These are phyloP conservation scores for Pilobolus umbonatus DNA, from an alignment of 192 early-diverging fungal genomes.

Conservation along the genomic window DNA sequence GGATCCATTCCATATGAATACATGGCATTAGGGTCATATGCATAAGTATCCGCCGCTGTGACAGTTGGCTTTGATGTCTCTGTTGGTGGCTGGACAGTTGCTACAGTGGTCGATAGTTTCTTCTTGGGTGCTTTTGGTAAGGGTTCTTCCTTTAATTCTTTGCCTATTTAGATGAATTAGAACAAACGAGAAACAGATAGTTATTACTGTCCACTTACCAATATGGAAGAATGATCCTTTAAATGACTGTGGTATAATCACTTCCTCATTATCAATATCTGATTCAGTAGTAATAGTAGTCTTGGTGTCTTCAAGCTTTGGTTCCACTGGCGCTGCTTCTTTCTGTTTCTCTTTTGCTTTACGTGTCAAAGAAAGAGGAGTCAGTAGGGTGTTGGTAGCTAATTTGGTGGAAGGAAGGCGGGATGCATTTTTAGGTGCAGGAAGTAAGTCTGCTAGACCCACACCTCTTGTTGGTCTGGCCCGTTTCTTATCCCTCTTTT, in stretches of 20 bases:
- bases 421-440: slow-evolving; percentile 18
- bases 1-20: slow-evolving; percentile 27
- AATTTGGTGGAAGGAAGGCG: slow-evolving; percentile 6
- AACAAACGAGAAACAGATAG: neutral
- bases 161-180: neutral
- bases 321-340: slow-evolving; percentile 2
- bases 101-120: neutral
- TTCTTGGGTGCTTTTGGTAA: neutral
- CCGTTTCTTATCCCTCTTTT: neutral
- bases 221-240: slow-evolving; percentile 26
- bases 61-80: neutral
- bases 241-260: slow-evolving; percentile 14
- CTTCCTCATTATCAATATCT: slow-evolving; percentile 15
- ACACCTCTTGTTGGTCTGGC: neutral
- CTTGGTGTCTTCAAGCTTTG: neutral
- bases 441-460: slow-evolving; percentile 16
- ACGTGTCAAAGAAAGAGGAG: slow-evolving; percentile 16
- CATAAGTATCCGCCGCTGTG: slow-evolving; percentile 14
- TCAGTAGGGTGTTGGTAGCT: slow-evolving; percentile 9
- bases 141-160: slow-evolving; percentile 10
- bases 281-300: neutral
- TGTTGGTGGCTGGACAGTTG: neutral
- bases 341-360: slow-evolving; percentile 11
- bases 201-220: slow-evolving; percentile 7
- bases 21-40: slow-evolving; percentile 28